phyloP scores from a whole-genome alignment of 495 filamentous ascomycete genomes.

The Opeltia flavorubescens region DNA sequence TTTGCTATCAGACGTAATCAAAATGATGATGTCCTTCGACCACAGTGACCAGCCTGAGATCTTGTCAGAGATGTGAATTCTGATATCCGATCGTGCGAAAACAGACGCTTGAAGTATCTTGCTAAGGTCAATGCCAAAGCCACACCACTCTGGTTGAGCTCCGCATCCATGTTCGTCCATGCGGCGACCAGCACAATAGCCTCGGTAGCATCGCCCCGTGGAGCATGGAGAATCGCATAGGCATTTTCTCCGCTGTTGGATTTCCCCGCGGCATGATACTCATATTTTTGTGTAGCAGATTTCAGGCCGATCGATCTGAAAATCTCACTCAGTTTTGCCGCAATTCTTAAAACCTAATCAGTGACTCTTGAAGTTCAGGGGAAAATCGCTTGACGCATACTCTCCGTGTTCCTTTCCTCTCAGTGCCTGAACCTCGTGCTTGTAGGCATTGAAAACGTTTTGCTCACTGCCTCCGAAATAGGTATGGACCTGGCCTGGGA shows the following conservation, averaged over 20 bases:
- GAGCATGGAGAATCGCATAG: constrained; percentile 90
- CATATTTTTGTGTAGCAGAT: constrained; percentile 70
- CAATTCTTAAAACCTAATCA: constrained; percentile 34
- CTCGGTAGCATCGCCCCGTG: constrained; percentile 93
- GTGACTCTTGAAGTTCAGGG: constrained; percentile 32
- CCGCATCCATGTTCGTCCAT: constrained; percentile 70
- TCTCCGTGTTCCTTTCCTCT: constrained; percentile 34
- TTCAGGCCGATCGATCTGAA: constrained; percentile 68
- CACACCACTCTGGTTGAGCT: constrained; percentile 74
- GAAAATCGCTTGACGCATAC: constrained; percentile 19
- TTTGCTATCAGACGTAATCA: constrained; percentile 77
- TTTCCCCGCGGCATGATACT: constrained; percentile 59
- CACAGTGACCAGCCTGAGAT: constrained; percentile 79
- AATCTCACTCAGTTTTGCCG: constrained; percentile 57
- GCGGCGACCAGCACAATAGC: constrained; percentile 84
- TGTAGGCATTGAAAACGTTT: constrained; percentile 85
- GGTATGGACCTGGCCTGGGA: constrained; percentile 92
- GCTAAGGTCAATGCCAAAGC: constrained; percentile 74
- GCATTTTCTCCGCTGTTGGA: constrained; percentile 73
- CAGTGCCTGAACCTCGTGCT: constrained; percentile 62
- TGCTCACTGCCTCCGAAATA: constrained; percentile 95
- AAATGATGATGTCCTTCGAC: constrained; percentile 96
- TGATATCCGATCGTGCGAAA: constrained; percentile 1
- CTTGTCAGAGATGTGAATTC: background rate
- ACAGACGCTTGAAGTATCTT: constrained; percentile 75